Base-by-base conservation (phyloP, 2,329 filamentous ascomycete species). In the Aspergillus hortae region DNA sequence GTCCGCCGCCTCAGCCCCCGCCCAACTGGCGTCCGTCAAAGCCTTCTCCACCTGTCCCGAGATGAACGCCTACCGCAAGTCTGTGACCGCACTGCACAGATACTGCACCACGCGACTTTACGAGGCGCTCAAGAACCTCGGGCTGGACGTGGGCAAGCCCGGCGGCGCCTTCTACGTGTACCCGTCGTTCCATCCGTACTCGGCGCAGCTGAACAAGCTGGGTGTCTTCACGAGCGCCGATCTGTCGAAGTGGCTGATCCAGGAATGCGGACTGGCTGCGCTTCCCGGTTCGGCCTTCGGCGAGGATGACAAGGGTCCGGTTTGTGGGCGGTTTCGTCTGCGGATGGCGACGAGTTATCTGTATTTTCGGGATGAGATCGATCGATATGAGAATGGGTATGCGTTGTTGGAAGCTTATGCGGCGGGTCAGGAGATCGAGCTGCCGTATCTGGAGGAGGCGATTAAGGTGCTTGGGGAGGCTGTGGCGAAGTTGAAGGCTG, bases 261-360 rank as follows among this genome's bases (percentile, higher is more conserved):
- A 36, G 44, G 44, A 47, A 35, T 47, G 44, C 35, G 44, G 44
- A 1, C 32, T 47, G n/a, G 44, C 44, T 12, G 44, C 44, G 11
- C 32, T 47, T 7, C 44, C 44, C 10, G 44, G 44, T 3, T 47
- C 44, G 36, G 44, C 44, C 6, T 47, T 47, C 19, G 44, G 44
- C 12, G 44, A 47, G 44, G 44, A 47, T 14, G 44, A 47, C 19
- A 47, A 47, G n/a, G 44, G 44, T 4, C 44, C 44, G 1, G 21
- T 23, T 6, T 47, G 44, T 23, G 44, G 44, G 7, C 44, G 44
- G 14, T 47, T 47, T 15, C 30, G 44, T 5, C 44, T 47, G 14
- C 44, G 44, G 15, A 47, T 47, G 44, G 44, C 44, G 15, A 47
- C 44, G 7, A 47, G 44, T 23, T 47, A 47, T 36, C 44, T 47